Conservation (phyloP, 768 basidiomycete genomes). For the Tubosaeta sp. region DNA sequence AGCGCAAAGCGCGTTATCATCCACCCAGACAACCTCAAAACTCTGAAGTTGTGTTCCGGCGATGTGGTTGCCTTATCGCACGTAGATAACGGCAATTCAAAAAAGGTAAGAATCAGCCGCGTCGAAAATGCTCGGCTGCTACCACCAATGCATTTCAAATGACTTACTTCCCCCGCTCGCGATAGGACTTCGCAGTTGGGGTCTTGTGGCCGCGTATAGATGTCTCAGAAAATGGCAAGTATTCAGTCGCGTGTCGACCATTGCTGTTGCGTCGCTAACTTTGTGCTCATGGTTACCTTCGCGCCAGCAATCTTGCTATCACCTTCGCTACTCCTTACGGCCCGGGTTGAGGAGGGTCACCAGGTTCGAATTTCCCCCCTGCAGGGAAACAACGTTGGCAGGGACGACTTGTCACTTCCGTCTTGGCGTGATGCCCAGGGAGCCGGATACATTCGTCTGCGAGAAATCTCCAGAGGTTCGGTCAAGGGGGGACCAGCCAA, state of each 20-base stretch:
- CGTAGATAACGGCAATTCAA: constrained; percentile 29
- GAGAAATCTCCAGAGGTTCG: constrained; percentile 37
- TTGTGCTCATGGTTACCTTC: constrained; percentile 2
- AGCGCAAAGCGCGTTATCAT: constrained; percentile 60
- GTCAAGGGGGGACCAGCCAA: constrained; percentile 18
- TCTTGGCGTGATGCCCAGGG: constrained; percentile 46
- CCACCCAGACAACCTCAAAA: constrained; percentile 58
- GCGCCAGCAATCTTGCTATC: constrained; percentile 52
- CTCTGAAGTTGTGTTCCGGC: constrained; percentile 59
- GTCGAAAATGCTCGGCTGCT: constrained; percentile 6
- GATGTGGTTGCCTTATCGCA: constrained; percentile 59
- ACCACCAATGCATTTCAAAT: constrained; percentile 5
- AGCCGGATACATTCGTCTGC: constrained; percentile 50
- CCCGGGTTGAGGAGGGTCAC: constrained; percentile 47
- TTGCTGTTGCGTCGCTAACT: constrained; percentile 10
- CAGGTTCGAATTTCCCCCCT: constrained; percentile 48
- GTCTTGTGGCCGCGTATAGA: constrained; percentile 74
- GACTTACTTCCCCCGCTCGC: constrained; percentile 13
- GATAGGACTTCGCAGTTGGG: constrained; percentile 62
- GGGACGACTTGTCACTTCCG: constrained; percentile 43
- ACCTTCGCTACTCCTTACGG: constrained; percentile 56
- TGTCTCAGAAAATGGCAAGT: constrained; percentile 54
- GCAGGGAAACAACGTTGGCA: constrained; percentile 34
- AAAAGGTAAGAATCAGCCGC: constrained; percentile 33
- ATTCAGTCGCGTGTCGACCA: constrained; percentile 1